Conservation (phyloP, 495 filamentous ascomycete genomes). For the Ramalina intermedia region DNA sequence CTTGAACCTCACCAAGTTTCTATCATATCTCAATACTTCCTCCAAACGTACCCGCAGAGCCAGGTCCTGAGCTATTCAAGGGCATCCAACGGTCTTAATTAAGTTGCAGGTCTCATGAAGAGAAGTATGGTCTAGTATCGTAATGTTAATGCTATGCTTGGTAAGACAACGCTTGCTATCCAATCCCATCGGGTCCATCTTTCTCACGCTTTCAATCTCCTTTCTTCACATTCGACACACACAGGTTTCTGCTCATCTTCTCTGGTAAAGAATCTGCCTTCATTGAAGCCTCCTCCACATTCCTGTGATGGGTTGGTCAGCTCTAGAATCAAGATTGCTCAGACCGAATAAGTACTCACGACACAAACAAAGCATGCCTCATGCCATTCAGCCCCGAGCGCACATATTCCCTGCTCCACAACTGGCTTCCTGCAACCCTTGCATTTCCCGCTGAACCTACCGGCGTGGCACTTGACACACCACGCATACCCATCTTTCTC, state of each 20-base stretch:
- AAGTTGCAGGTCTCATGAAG: too few relatives aligned
- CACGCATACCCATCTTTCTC: conserved; percentile 99
- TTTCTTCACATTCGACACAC: conserved; percentile 50
- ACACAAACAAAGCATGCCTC: conserved; percentile 76
- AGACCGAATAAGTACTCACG: conserved; percentile 19
- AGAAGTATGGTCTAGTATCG: too few relatives aligned
- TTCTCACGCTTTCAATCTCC: conserved; percentile 40
- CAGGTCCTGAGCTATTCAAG: too few relatives aligned
- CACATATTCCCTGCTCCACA: conserved; percentile 70
- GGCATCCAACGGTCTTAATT: too few relatives aligned
- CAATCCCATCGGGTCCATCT: too few relatives aligned
- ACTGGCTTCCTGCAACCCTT: conserved; percentile 72
- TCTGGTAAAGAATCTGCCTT: conserved; percentile 51
- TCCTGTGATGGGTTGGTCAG: conserved; percentile 28
- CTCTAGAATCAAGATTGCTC: background rate
- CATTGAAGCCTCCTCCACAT: conserved; percentile 44
- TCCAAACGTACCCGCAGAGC: too few relatives aligned
- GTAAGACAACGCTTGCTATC: too few relatives aligned
- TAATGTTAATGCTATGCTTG: too few relatives aligned
- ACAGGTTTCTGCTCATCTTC: conserved; percentile 43
- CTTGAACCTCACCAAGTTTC: too few relatives aligned
- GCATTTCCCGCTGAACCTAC: conserved; percentile 78
- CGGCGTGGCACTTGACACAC: conserved; percentile 88
- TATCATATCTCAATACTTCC: too few relatives aligned
- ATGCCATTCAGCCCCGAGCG: conserved; percentile 89